phyloP scores from a whole-genome alignment of 2,329 filamentous ascomycete species.

The Colletotrichum aenigma region DNA sequence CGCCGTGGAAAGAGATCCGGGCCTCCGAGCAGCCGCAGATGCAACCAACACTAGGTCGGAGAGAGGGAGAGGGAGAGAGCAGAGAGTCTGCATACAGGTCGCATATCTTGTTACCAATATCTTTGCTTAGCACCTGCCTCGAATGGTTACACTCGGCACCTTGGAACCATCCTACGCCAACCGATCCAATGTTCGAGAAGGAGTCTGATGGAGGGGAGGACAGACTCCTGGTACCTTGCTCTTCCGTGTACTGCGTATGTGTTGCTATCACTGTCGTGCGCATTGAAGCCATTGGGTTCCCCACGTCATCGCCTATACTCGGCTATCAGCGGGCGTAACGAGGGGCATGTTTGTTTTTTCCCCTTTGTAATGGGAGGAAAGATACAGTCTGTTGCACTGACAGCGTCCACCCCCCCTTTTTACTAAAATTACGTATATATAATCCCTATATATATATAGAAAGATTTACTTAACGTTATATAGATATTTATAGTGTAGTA shows the following conservation, averaged over 20 bases:
- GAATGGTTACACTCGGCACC: slow-evolving; percentile 17
- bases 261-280: not conserved
- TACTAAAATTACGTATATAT: too few species aligned
- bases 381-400: too few species aligned
- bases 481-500: too few species aligned
- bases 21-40: slow-evolving; percentile 4
- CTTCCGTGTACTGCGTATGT: not conserved
- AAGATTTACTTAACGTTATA: too few species aligned
- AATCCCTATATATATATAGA: too few species aligned
- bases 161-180: not conserved
- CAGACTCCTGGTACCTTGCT: not conserved
- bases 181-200: slow-evolving; percentile 6
- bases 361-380: not conserved
- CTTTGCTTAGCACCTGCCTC: not conserved
- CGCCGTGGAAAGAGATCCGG: slow-evolving; percentile 11
- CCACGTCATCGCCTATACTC: slow-evolving; percentile 18
- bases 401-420: too few species aligned
- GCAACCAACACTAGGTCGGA: not conserved
- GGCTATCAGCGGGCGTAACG: slow-evolving; percentile 13
- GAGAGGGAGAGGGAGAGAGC: not conserved
- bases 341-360: not conserved
- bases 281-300: not conserved
- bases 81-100: not conserved
- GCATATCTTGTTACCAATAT: slow-evolving; percentile 1
- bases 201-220: not conserved